These are phyloP conservation scores for Solanum piurae DNA, from an alignment of 257 asterid species.

Conservation along the genomic window DNA sequence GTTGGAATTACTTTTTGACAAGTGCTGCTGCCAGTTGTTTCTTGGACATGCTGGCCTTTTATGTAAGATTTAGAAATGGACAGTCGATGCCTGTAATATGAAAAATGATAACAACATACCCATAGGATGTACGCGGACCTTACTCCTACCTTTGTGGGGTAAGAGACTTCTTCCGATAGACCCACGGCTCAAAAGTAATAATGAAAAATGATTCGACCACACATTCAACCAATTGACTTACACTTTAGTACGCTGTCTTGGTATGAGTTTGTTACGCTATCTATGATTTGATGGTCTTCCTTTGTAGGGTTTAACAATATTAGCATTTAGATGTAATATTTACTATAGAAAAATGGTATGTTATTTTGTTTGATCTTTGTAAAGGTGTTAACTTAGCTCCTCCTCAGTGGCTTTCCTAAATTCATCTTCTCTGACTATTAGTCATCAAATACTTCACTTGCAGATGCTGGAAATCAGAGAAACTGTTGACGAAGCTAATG, in stretches of 20 bases:
- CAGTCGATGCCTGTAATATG: not conserved
- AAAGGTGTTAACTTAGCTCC: not conserved
- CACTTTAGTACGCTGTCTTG: not conserved
- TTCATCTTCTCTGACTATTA: not conserved
- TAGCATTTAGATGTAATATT: not conserved
- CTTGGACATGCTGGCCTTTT: not conserved
- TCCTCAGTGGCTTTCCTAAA: not conserved
- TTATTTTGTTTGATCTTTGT: not conserved
- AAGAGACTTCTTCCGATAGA: not conserved
- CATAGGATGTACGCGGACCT: not conserved
- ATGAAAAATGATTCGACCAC: not conserved
- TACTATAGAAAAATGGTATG: not conserved
- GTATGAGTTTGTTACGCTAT: not conserved
- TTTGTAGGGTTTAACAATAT: not conserved
- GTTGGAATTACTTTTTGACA: not conserved
- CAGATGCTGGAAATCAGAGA: slow-evolving; percentile 93
- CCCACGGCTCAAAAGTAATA: not conserved
- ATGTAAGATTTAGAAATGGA: not conserved
- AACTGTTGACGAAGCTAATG: slow-evolving; percentile 72
- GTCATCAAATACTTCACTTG: slow-evolving; percentile 5
- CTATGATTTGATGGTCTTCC: not conserved
- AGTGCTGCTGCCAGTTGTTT: not conserved
- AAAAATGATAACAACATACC: not conserved
- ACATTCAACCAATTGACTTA: not conserved
- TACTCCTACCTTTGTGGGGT: not conserved